Base-by-base conservation (phyloP, 352 stramenopile genomes). In the Pseudoperonospora humuli region DNA sequence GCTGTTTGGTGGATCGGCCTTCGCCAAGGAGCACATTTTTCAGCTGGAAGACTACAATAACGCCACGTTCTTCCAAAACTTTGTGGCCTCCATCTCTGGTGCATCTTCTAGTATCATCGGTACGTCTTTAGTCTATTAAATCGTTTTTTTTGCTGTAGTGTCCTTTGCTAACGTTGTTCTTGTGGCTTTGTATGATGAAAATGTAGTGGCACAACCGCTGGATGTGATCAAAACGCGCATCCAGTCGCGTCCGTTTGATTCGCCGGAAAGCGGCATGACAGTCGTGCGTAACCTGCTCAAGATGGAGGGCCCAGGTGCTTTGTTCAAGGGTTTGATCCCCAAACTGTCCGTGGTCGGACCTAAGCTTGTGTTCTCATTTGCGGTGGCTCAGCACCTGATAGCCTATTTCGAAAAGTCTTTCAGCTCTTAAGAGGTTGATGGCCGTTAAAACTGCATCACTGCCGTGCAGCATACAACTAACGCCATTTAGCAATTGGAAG, bases 171-270 rank as follows among this genome's bases (percentile, higher is more conserved):
- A 46, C 35, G 8, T 24, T 21, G 8, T n/a, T 35, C 18, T 28
- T 44, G 26, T 57, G 31, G 48, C 29, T 45, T 27, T 53, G 18
- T 33, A 18, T 56, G 26, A 11, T 47, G 39, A 42, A 73, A 32
- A 10, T 56, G 32, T 51, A 74, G 93, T 98, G 20, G 85, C 93
- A 1, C 83, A 95, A 57, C 93, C 93, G 29, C 59, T 94, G 39
- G 93, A 98, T 73, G 91, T 98, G 33, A 93, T 98, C 75, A 98
- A 98, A 72, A 97, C 91, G 31, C 79, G 93, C 47, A 82, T 98
- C 34, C 93, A 98, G 63, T 93, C 86, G 34, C 78, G 86, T 28
- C 72, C 88, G 29, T 98, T 97, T 57, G 85, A 98, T 66, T 96
- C 86, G 40, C 90, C 86, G 0, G 86, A 97, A 60, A 93, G 69